Percentiles rank a stretch among this genome's conserved stretches.
Conservation (phyloP, 352 stramenopile genomes). For the Phytophthora gonapodyides region DNA sequence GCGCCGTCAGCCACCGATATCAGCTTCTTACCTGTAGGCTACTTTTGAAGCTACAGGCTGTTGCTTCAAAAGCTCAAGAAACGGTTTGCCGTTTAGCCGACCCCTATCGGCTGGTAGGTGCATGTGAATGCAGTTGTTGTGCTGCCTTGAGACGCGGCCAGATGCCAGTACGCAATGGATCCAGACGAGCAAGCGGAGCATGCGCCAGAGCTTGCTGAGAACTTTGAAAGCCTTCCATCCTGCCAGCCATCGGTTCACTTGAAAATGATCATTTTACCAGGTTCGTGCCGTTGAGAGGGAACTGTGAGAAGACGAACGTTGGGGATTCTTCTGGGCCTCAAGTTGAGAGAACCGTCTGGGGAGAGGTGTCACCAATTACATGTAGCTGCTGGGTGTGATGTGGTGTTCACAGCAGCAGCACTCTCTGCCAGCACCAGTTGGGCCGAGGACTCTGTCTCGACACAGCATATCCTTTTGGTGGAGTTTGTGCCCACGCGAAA, state of each 20-base stretch:
- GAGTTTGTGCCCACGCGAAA: no score
- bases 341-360: not conserved
- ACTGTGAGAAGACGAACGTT: not conserved
- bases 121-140: conserved; percentile 8
- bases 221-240: not conserved
- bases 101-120: conserved; percentile 23
- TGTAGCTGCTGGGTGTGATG: not conserved
- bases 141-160: conserved; percentile 2
- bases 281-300: conserved; percentile 7
- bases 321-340: conserved; percentile 12
- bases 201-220: not conserved
- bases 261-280: not conserved
- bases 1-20: conserved; percentile 10
- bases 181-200: not conserved
- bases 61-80: conserved; percentile 1
- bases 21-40: not conserved
- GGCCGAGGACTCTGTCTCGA: no score
- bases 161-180: not conserved
- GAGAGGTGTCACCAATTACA: not conserved
- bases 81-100: conserved; percentile 18
- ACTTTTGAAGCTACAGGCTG: no score
- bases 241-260: not conserved
- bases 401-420: not conserved
- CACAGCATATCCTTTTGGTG: no score
- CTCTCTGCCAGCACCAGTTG: no score